These are phyloP conservation scores for Phytophthora europaea DNA, from an alignment of 352 stramenopile genomes.

Conservation along the genomic window DNA sequence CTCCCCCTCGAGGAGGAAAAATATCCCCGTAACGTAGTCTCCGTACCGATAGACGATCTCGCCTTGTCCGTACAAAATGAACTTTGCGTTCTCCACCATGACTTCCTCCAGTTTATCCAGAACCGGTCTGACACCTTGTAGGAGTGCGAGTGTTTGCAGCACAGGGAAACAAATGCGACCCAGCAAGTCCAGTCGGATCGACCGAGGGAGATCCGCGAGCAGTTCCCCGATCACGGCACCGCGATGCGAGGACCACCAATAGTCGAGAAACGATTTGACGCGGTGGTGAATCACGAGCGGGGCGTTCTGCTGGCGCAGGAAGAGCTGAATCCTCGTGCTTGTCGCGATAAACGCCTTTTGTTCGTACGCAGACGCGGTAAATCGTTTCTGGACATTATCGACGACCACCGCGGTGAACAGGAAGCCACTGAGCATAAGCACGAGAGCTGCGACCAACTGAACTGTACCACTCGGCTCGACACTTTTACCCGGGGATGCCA, in stretches of 20 bases:
- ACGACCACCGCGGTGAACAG: background rate
- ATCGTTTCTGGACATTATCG: background rate
- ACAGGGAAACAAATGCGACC: background rate
- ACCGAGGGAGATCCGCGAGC: background rate
- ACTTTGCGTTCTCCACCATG: background rate
- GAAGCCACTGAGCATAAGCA: background rate
- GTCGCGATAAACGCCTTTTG: background rate
- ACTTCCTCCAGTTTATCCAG: background rate
- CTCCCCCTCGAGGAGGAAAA: background rate
- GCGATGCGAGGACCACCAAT: background rate
- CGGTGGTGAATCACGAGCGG: background rate
- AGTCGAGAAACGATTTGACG: constrained; percentile 1
- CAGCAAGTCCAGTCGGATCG: background rate
- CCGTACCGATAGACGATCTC: background rate
- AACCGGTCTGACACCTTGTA: background rate
- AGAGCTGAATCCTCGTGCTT: background rate
- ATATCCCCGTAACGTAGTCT: background rate
- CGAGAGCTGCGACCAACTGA: background rate
- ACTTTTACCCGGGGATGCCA: background rate
- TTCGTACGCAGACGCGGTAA: background rate
- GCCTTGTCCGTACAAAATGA: background rate
- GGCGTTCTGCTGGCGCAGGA: constrained; percentile 1
- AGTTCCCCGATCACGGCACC: background rate
- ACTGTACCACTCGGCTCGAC: background rate
- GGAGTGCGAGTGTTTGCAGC: background rate